Conservation (phyloP, 495 filamentous ascomycete species). For the Penicillium verhagenii region DNA sequence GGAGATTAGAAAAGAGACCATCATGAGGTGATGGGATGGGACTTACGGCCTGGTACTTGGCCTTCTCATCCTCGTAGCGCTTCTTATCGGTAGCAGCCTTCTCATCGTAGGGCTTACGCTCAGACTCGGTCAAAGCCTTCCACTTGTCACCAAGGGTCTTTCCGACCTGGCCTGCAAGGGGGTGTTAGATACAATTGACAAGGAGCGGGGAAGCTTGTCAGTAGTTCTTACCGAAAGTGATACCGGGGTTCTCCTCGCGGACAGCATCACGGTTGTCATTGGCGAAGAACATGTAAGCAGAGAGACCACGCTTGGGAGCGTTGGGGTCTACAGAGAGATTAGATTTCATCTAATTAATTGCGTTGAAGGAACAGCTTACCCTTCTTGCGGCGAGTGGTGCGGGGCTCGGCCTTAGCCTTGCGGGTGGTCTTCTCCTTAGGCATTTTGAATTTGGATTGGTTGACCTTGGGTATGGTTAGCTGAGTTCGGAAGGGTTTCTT, state of each 20-base stretch:
- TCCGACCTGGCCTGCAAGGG: conserved; percentile 81
- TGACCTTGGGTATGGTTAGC: background rate
- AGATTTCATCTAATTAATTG: conserved; percentile 5
- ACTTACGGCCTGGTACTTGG: conserved; percentile 11
- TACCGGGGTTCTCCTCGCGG: conserved; percentile 96
- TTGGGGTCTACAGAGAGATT: conserved; percentile 73
- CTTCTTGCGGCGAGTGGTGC: conserved; percentile 75
- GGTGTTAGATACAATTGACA: conserved; percentile 10
- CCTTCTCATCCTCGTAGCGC: conserved; percentile 12
- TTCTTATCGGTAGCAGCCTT: conserved; percentile 11
- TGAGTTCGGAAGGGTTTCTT: background rate
- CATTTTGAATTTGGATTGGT: conserved; percentile 51
- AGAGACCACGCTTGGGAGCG: conserved; percentile 97
- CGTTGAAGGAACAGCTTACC: conserved; percentile 52
- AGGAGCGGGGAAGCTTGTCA: background rate
- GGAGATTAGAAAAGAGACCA: background rate
- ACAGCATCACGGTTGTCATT: conserved; percentile 98
- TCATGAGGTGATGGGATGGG: background rate
- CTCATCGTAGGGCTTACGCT: conserved; percentile 87
- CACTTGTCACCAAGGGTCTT: conserved; percentile 96
- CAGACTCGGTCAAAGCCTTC: conserved; percentile 90
- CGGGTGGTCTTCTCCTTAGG: conserved; percentile 68
- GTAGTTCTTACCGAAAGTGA: conserved; percentile 77
- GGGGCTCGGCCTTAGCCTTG: conserved; percentile 53
- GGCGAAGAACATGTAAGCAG: conserved; percentile 99